Percentiles rank a stretch among this genome's conserved stretches.
phyloP scores from a whole-genome alignment of 1,139 yeast genomes.

The Pichia sp. region DNA sequence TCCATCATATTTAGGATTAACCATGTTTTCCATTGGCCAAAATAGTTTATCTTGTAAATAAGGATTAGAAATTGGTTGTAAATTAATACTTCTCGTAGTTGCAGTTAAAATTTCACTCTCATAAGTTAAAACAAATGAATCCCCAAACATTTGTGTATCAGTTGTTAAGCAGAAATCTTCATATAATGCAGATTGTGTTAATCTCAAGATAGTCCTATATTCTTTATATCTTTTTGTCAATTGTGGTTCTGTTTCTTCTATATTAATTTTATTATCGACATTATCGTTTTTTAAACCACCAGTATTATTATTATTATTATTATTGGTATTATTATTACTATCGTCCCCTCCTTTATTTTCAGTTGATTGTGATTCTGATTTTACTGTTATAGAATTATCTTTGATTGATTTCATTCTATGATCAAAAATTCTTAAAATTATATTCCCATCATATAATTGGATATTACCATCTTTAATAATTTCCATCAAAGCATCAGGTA shows the following conservation, averaged over 20 bases:
- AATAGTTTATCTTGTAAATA: constrained; percentile 43
- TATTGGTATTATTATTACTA: neutral
- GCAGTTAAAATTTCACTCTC: constrained; percentile 78
- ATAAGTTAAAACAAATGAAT: constrained; percentile 66
- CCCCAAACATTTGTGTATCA: constrained; percentile 74
- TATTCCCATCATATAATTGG: constrained; percentile 80
- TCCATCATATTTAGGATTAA: constrained; percentile 38
- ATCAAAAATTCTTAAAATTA: constrained; percentile 77
- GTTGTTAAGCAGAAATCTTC: constrained; percentile 83
- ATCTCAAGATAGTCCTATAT: constrained; percentile 69
- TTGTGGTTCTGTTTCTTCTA: neutral
- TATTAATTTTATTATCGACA: too few relatives aligned
- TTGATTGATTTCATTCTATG: constrained; percentile 40
- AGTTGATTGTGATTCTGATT: too few relatives aligned
- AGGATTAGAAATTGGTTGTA: constrained; percentile 68
- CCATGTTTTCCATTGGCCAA: constrained; percentile 38
- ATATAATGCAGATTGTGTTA: constrained; percentile 75
- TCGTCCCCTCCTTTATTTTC: neutral
- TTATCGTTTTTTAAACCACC: too few relatives aligned
- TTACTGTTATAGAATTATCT: too few relatives aligned
- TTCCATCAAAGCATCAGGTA: constrained; percentile 86
- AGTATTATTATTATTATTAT: neutral
- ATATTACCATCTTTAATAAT: constrained; percentile 81
- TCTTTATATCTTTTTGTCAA: constrained; percentile 45
- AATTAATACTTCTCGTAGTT: constrained; percentile 69